Evolutionary conservation across 352 stramenopile species (phyloP).

Genomic region (Globisporangium paddicum): DNA sequence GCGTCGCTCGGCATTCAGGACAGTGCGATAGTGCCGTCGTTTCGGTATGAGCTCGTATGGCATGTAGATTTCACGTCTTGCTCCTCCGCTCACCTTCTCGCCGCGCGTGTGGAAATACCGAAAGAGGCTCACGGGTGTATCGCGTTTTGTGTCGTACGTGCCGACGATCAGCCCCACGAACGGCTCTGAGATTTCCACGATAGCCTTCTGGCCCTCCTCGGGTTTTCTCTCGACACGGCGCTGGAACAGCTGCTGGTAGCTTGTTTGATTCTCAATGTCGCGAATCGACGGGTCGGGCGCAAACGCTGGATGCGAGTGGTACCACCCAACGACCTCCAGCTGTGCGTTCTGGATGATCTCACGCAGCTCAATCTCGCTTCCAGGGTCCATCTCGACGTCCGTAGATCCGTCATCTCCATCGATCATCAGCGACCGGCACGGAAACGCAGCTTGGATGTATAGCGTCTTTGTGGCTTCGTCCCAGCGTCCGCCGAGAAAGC

Average conservation of each 20-base stretch:
- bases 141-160: conserved; percentile 87
- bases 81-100: conserved; percentile 60
- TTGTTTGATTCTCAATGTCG: conserved; percentile 94
- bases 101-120: conserved; percentile 77
- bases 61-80: conserved; percentile 51
- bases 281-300: conserved; percentile 89
- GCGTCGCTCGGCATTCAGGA: conserved; percentile 42
- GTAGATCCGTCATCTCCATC: conserved; percentile 88
- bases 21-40: conserved; percentile 40
- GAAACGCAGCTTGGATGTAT: conserved; percentile 92
- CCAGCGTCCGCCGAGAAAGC: conserved; percentile 91
- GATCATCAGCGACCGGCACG: conserved; percentile 87
- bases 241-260: conserved; percentile 91
- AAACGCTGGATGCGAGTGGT: conserved; percentile 94
- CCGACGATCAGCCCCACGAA: conserved; percentile 95
- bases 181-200: conserved; percentile 48
- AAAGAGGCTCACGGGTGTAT: conserved; percentile 71
- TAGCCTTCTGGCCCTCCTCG: conserved; percentile 9
- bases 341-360: conserved; percentile 88
- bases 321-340: conserved; percentile 93
- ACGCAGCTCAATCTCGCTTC: conserved; percentile 87
- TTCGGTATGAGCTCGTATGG: conserved; percentile 63
- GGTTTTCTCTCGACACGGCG: conserved; percentile 22
- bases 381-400: conserved; percentile 95
- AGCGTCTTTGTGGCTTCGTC: conserved; percentile 74